Conservation (phyloP, 83 land plant genomes). For the Picea abies region DNA sequence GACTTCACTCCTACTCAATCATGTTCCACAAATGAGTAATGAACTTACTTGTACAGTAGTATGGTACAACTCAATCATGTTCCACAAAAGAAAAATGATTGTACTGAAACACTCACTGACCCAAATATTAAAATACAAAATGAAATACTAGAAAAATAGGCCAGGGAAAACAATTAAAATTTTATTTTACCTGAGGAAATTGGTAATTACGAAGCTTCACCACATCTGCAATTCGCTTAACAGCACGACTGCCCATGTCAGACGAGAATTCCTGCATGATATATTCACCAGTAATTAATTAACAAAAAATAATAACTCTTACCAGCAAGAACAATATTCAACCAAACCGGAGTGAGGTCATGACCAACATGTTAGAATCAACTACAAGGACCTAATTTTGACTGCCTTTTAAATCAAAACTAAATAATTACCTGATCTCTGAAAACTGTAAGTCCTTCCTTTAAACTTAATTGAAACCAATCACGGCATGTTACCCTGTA, state of each 20-base stretch:
- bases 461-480: slow-evolving; percentile 98
- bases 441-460: slow-evolving; percentile 98
- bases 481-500: slow-evolving; percentile 98
- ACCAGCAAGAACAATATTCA: neutral
- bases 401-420: slow-evolving; percentile 4
- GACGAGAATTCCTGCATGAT: slow-evolving; percentile 91
- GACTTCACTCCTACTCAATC: no score
- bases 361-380: neutral
- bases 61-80: no score
- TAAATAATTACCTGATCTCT: slow-evolving; percentile 81
- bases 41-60: no score
- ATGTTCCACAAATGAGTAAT: no score
- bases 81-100: no score
- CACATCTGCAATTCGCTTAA: slow-evolving; percentile 47
- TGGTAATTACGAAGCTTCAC: slow-evolving; percentile 73
- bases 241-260: slow-evolving; percentile 97
- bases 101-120: no score
- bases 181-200: slow-evolving; percentile 63
- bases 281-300: neutral
- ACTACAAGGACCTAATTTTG: neutral
- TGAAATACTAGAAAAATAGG: no score
- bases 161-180: no score
- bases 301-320: neutral
- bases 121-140: no score
- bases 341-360: no score